Evolutionary conservation across 371 early-diverging fungal genomes (phyloP).

Genomic region (Capillidium rhysosporum): DNA sequence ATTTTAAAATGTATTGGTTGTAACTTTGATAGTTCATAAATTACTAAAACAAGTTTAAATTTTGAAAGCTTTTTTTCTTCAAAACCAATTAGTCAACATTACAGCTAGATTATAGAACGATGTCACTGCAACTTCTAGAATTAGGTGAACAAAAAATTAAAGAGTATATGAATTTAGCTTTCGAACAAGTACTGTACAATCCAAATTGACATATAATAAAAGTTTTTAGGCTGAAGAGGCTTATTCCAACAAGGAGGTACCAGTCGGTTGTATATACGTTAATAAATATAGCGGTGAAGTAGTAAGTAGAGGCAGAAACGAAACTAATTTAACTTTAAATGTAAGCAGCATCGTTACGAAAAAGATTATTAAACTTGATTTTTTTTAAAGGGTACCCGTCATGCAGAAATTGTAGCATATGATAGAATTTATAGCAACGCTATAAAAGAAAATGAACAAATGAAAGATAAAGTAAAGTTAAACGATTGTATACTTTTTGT

Average conservation of each 20-base stretch:
- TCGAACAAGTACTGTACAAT: neutral
- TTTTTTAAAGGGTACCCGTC: too few relatives aligned
- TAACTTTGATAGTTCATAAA: too few relatives aligned
- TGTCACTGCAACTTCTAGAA: too few relatives aligned
- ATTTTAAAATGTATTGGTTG: too few relatives aligned
- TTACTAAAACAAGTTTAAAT: too few relatives aligned
- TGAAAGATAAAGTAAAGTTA: constrained; percentile 14
- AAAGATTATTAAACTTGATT: constrained; percentile 4
- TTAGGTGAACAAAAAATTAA: neutral
- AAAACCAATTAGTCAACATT: too few relatives aligned
- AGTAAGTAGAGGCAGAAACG: constrained; percentile 56
- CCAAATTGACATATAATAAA: neutral
- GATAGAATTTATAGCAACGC: constrained; percentile 34
- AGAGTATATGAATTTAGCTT: neutral
- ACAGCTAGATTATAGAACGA: too few relatives aligned
- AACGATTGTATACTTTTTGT: constrained; percentile 62
- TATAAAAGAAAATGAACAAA: neutral
- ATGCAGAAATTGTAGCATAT: constrained; percentile 84
- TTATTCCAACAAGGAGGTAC: constrained; percentile 72
- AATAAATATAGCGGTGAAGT: constrained; percentile 24
- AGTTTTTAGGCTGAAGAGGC: constrained; percentile 72
- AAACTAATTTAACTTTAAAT: constrained; percentile 71
- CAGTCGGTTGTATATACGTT: constrained; percentile 98
- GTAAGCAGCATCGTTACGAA: constrained; percentile 27
- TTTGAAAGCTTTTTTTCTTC: too few relatives aligned